Evolutionary conservation across 192 early-diverging fungal genomes (phyloP).

Genomic region (Tieghemiomyces parasiticus): DNA sequence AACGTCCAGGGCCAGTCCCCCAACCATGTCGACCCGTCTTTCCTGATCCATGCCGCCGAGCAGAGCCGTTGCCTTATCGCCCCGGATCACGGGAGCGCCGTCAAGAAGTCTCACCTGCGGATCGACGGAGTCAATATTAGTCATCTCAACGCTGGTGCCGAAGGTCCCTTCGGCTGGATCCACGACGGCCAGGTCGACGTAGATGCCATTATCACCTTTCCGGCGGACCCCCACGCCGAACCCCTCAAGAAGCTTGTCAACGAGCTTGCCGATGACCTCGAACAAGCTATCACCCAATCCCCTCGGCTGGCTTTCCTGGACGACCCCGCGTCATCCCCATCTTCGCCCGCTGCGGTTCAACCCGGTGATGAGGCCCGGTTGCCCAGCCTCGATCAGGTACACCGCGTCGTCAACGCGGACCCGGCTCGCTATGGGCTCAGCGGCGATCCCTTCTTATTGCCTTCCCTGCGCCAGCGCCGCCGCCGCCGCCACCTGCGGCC

Average conservation of each 20-base stretch:
- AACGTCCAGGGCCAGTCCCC: too few relatives aligned
- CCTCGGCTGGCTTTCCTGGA: too few relatives aligned
- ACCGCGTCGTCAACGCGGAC: background rate
- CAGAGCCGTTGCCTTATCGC: background rate
- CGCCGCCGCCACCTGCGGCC: too few relatives aligned
- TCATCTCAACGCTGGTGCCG: conserved; percentile 70
- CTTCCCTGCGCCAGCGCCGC: background rate
- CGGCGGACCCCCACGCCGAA: conserved; percentile 31
- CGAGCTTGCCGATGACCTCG: conserved; percentile 55
- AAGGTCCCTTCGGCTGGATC: conserved; percentile 89
- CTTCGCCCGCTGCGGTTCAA: background rate
- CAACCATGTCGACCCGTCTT: too few relatives aligned
- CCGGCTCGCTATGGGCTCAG: background rate
- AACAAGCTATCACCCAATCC: conserved; percentile 13
- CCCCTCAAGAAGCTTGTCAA: conserved; percentile 45
- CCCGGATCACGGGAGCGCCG: background rate
- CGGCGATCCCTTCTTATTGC: background rate
- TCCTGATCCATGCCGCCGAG: too few relatives aligned
- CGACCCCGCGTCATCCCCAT: background rate
- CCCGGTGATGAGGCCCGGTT: background rate
- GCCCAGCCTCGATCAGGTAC: too few relatives aligned
- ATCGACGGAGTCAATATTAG: conserved; percentile 83
- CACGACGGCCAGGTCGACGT: conserved; percentile 79
- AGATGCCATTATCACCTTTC: conserved; percentile 47
- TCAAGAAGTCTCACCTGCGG: conserved; percentile 47